Evolutionary conservation across 164 flowering plant genomes (phyloP).

Genomic region (Piper betle): DNA sequence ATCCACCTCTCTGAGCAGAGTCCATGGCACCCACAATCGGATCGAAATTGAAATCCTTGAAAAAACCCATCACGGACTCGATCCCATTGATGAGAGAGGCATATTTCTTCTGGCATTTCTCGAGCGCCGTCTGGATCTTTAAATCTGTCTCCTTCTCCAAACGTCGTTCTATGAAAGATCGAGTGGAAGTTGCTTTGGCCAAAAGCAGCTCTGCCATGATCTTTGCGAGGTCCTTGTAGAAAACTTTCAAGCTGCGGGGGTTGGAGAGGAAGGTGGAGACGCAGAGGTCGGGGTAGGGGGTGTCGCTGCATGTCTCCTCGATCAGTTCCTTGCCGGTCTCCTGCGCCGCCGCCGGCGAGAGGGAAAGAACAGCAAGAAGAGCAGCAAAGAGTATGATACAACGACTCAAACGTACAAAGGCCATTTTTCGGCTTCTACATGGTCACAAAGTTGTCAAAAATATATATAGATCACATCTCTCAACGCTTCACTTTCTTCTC

Average conservation of each 20-base stretch:
- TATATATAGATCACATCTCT: too few relatives aligned
- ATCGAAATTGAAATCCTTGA: background rate
- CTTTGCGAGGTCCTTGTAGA: background rate
- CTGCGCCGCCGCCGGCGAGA: background rate
- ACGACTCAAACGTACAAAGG: too few relatives aligned
- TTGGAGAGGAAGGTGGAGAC: background rate
- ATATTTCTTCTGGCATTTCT: background rate
- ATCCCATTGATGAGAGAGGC: background rate
- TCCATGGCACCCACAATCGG: background rate
- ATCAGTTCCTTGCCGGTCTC: background rate
- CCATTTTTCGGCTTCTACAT: too few relatives aligned
- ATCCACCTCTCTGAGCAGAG: background rate
- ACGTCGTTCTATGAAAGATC: background rate
- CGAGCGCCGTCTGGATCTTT: background rate
- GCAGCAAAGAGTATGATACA: too few relatives aligned
- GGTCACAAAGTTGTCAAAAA: too few relatives aligned
- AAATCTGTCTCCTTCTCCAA: background rate
- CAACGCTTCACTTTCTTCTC: too few relatives aligned
- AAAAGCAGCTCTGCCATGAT: background rate
- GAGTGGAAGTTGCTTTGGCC: conserved; percentile 1
- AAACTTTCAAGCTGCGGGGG: background rate
- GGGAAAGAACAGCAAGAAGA: too few relatives aligned
- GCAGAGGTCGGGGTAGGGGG: background rate
- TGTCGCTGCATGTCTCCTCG: background rate
- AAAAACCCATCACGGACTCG: background rate